phyloP scores from a whole-genome alignment of 164 flowering plant species.

The Saururus chinensis region DNA sequence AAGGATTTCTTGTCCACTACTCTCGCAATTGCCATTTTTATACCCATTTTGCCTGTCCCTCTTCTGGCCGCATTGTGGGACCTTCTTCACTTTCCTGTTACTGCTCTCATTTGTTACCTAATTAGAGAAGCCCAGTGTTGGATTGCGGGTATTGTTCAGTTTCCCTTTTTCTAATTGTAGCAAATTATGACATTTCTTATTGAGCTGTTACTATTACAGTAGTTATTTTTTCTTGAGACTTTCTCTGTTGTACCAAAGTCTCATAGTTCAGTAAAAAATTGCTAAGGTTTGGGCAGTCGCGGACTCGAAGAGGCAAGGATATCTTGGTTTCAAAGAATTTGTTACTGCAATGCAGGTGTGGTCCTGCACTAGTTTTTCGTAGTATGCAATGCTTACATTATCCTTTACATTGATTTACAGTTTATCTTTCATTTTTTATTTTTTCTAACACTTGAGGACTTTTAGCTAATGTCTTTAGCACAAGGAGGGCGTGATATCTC shows the following conservation, averaged over 20 bases:
- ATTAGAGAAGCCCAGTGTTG: too few species aligned
- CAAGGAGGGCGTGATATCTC: conserved; percentile 68
- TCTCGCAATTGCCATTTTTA: too few species aligned
- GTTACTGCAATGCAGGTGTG: conserved; percentile 83
- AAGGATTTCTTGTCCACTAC: too few species aligned
- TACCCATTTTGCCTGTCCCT: too few species aligned
- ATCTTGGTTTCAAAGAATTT: conserved; percentile 78
- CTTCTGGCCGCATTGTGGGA: too few species aligned
- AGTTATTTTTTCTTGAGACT: too few species aligned
- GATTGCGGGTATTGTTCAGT: too few species aligned
- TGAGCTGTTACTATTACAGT: too few species aligned
- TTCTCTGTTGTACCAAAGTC: background rate
- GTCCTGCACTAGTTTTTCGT: background rate
- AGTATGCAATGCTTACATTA: background rate
- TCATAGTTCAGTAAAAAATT: background rate
- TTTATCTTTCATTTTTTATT: background rate
- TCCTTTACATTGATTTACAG: background rate
- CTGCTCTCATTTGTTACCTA: too few species aligned
- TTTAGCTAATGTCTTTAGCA: conserved; percentile 71
- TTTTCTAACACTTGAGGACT: conserved; percentile 3
- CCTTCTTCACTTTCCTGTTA: too few species aligned
- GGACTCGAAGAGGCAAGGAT: conserved; percentile 85
- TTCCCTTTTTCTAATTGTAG: too few species aligned
- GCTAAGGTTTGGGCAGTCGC: conserved; percentile 95
- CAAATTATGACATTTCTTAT: too few species aligned